These are phyloP conservation scores for Podospora pseudocomata DNA, from an alignment of 495 filamentous ascomycete genomes.

Conservation along the genomic window DNA sequence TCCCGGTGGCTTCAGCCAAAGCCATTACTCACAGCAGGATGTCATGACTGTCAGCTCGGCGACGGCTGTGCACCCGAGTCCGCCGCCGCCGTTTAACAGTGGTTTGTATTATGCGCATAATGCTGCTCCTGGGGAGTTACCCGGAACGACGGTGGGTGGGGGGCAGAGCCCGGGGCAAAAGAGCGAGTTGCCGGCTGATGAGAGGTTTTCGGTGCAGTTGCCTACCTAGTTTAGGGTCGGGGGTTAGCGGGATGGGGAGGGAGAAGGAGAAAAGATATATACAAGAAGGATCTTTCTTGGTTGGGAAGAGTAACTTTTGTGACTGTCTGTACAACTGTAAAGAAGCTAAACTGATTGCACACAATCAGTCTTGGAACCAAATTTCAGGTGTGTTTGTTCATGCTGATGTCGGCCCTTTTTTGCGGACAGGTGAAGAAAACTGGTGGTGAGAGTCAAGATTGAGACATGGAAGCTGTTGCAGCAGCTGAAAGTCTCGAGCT, in stretches of 20 bases:
- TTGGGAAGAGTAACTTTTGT: neutral
- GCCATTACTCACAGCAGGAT: neutral
- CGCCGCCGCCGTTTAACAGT: neutral
- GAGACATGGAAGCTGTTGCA: too few relatives aligned
- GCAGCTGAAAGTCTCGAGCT: too few relatives aligned
- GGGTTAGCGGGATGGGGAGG: neutral
- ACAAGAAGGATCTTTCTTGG: neutral
- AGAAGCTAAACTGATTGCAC: neutral
- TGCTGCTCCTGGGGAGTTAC: neutral
- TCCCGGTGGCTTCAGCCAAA: neutral
- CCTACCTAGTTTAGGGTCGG: neutral
- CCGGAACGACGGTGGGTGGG: neutral
- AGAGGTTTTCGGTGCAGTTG: constrained; percentile 8
- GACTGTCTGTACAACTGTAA: neutral
- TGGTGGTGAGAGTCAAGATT: too few relatives aligned
- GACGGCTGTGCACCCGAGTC: neutral
- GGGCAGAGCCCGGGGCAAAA: constrained; percentile 18
- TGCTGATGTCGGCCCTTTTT: too few relatives aligned
- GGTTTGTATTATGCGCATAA: neutral
- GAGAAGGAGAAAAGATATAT: neutral
- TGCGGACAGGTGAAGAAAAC: too few relatives aligned
- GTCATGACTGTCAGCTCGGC: neutral
- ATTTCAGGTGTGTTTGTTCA: too few relatives aligned
- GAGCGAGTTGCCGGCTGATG: constrained; percentile 21
- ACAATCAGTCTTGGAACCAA: neutral